A percentile compares a stretch with the other conserved stretches of the same genome.
Evolutionary conservation across 352 stramenopile species (phyloP).

Genomic region (Nothophytophthora sp.): DNA sequence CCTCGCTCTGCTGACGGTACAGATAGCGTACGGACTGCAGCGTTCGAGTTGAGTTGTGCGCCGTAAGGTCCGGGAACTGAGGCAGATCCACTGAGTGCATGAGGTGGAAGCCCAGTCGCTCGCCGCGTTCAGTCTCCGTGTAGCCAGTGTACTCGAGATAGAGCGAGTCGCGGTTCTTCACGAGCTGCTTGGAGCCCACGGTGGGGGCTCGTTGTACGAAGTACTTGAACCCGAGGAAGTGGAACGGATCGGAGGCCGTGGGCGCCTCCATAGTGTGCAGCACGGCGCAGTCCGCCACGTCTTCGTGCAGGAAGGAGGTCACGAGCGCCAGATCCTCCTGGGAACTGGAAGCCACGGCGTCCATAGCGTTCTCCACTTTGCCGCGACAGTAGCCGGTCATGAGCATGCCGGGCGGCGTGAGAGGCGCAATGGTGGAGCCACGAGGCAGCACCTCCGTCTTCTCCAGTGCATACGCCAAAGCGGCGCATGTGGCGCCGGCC

Average conservation of each 20-base stretch:
- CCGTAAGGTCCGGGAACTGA: conserved; percentile 13
- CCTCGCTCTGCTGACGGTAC: conserved; percentile 46
- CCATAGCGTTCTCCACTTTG: conserved; percentile 47
- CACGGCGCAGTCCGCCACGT: conserved; percentile 25
- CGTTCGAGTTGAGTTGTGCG: conserved; percentile 7
- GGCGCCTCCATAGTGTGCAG: conserved; percentile 22
- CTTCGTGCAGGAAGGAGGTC: conserved; percentile 19
- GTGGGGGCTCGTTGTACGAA: conserved; percentile 3
- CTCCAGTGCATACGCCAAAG: conserved; percentile 9
- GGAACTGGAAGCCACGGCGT: conserved; percentile 29
- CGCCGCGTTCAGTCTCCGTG: conserved; percentile 21
- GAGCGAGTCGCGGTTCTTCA: conserved; percentile 26
- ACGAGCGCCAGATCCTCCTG: conserved; percentile 41
- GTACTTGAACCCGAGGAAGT: conserved; percentile 34
- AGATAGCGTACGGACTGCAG: conserved; percentile 37
- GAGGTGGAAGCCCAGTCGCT: conserved; percentile 42
- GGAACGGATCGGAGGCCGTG: conserved; percentile 31
- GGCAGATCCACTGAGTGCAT: conserved; percentile 44
- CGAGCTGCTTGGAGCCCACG: conserved; percentile 2
- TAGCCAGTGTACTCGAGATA: conserved; percentile 34
- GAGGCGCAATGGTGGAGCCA: conserved; percentile 2
- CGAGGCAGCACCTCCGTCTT: conserved; percentile 4
- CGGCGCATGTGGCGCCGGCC: conserved; percentile 10
- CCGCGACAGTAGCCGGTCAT: conserved; percentile 34
- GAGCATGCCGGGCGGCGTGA: conserved; percentile 19